Percentiles rank a stretch among this genome's conserved stretches.
Evolutionary conservation across 257 asterid species (phyloP).

Genomic region (Fraxinus pennsylvanica): DNA sequence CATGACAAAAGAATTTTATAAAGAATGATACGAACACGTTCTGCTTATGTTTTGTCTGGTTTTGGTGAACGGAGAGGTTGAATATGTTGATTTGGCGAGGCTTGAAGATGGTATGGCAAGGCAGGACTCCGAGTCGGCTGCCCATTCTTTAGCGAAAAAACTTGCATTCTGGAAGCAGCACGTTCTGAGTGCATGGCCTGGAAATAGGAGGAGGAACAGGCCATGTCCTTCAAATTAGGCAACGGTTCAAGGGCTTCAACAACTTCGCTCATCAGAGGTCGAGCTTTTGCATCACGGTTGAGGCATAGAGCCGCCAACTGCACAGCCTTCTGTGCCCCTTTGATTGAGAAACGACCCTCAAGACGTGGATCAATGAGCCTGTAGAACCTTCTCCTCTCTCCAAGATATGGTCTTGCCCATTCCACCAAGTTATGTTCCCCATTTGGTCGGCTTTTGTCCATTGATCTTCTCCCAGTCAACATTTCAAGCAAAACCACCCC

Average conservation of each 20-base stretch:
- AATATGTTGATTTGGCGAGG: constrained; percentile 44
- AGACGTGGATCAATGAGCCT: constrained; percentile 67
- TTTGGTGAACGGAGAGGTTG: constrained; percentile 48
- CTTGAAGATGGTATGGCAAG: constrained; percentile 40
- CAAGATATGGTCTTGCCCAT: constrained; percentile 71
- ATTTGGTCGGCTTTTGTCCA: constrained; percentile 61
- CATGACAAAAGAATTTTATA: constrained; percentile 1
- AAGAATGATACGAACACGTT: constrained; percentile 18
- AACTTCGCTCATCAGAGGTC: constrained; percentile 77
- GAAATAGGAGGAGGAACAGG: constrained; percentile 55
- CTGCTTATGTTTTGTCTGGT: constrained; percentile 28
- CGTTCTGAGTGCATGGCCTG: constrained; percentile 58
- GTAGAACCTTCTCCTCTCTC: constrained; percentile 56
- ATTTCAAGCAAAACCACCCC: constrained; percentile 83
- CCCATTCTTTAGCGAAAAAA: constrained; percentile 32
- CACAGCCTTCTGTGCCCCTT: constrained; percentile 61
- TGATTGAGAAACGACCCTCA: constrained; percentile 65
- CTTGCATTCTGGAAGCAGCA: constrained; percentile 37
- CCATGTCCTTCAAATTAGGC: constrained; percentile 61
- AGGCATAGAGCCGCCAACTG: constrained; percentile 76
- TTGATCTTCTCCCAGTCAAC: constrained; percentile 62
- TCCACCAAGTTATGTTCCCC: constrained; percentile 74
- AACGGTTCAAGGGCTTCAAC: constrained; percentile 66
- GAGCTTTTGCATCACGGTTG: constrained; percentile 57
- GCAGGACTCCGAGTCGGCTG: constrained; percentile 49